phyloP scores from a whole-genome alignment of 2,329 filamentous ascomycete genomes.

The Sodiomyces alkalinus region DNA sequence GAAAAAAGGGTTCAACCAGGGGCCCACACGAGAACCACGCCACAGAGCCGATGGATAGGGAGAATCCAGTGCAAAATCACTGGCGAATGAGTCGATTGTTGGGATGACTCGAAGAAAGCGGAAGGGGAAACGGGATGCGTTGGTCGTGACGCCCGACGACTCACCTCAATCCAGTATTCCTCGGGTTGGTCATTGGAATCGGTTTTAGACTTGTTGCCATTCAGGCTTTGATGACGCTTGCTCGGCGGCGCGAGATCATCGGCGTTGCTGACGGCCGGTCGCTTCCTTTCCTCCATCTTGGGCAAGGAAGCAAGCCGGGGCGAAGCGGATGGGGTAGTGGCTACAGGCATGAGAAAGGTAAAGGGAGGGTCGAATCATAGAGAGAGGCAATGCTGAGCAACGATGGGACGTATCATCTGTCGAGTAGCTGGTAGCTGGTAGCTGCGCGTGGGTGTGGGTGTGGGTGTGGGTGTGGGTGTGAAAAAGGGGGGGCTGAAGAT shows the following conservation, averaged over 20 bases:
- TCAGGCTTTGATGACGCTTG: constrained; percentile 74
- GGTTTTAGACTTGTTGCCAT: constrained; percentile 50
- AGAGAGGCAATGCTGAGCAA: constrained; percentile 5
- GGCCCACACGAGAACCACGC: no score
- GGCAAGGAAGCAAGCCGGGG: constrained; percentile 67
- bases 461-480: not conserved
- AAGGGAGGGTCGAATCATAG: constrained; percentile 13
- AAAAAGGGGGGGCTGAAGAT: not conserved
- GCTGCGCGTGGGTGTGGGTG: no score
- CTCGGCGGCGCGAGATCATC: constrained; percentile 78
- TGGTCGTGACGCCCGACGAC: constrained; percentile 34
- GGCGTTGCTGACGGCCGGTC: constrained; percentile 65
- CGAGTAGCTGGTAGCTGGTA: constrained; percentile 28
- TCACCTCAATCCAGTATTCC: constrained; percentile 50
- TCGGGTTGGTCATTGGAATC: constrained; percentile 40
- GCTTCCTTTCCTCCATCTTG: constrained; percentile 99
- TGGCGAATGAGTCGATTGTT: constrained; percentile 8
- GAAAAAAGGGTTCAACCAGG: no score
- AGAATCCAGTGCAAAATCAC: no score
- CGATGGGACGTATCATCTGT: constrained; percentile 18
- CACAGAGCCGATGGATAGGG: no score
- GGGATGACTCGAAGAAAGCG: constrained; percentile 9
- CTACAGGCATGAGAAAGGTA: constrained; percentile 67
- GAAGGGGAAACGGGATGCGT: constrained; percentile 5
- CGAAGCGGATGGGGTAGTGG: constrained; percentile 54